These are phyloP conservation scores for Mycena belliarum DNA, from an alignment of 768 basidiomycete species.

Conservation along the genomic window DNA sequence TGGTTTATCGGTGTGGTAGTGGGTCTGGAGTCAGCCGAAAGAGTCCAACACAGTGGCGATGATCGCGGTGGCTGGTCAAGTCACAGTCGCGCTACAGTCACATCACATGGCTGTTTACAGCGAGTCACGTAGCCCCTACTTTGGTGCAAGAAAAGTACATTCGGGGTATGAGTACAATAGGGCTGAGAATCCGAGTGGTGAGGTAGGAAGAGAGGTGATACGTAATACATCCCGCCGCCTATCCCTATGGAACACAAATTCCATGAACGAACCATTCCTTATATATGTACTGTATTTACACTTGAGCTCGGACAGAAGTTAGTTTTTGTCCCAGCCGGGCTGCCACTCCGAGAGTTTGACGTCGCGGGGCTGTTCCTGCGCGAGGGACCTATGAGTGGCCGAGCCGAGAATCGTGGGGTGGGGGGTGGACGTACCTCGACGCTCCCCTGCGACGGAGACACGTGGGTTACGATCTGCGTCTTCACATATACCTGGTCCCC, in stretches of 20 bases:
- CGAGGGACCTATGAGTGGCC: neutral
- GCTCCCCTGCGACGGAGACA: slow-evolving; percentile 14
- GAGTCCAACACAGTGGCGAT: too few species aligned
- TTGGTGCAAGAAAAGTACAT: too few species aligned
- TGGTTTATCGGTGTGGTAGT: neutral
- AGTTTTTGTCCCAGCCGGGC: slow-evolving; percentile 8
- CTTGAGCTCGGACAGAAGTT: neutral
- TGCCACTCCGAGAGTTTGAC: slow-evolving; percentile 14
- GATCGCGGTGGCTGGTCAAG: too few species aligned
- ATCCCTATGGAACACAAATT: too few species aligned
- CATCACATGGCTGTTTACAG: neutral
- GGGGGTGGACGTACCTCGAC: slow-evolving; percentile 2
- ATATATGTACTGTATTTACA: too few species aligned
- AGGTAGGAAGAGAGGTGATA: too few species aligned
- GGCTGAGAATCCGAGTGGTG: too few species aligned
- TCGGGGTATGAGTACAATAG: too few species aligned
- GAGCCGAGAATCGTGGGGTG: neutral
- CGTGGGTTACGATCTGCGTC: slow-evolving; percentile 15
- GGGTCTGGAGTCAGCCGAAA: too few species aligned
- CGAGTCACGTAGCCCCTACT: neutral
- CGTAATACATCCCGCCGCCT: too few species aligned
- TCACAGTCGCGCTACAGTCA: neutral
- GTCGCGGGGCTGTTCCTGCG: neutral
- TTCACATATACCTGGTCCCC: slow-evolving; percentile 14
- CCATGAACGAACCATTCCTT: too few species aligned